phyloP scores from a whole-genome alignment of 2,329 filamentous ascomycete species.

The Penicillium hesseltinei region DNA sequence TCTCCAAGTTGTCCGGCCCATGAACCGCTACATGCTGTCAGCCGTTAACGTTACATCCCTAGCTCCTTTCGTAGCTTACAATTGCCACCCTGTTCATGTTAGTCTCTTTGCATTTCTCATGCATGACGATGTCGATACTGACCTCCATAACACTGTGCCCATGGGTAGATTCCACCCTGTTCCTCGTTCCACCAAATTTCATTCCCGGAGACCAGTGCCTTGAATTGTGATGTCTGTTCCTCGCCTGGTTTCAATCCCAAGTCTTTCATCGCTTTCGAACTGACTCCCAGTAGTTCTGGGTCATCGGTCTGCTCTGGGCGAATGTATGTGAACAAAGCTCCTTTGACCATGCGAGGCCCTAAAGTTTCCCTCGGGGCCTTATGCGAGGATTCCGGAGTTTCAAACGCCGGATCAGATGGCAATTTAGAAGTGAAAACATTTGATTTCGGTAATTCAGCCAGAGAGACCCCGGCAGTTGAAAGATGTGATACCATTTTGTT shows the following conservation, averaged over 20 bases:
- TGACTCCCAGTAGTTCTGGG: slow-evolving; percentile 78
- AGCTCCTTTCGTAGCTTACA: slow-evolving; percentile 35
- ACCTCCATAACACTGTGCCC: slow-evolving; percentile 97
- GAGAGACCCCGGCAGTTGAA: slow-evolving; percentile 34
- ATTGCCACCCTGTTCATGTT: slow-evolving; percentile 47
- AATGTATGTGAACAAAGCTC: slow-evolving; percentile 86
- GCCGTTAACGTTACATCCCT: slow-evolving; percentile 1
- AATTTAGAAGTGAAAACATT: slow-evolving; percentile 64
- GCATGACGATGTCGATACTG: slow-evolving; percentile 49
- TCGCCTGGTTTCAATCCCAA: slow-evolving; percentile 72
- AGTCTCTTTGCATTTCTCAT: not conserved
- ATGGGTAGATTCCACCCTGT: slow-evolving; percentile 83
- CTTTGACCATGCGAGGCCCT: slow-evolving; percentile 76
- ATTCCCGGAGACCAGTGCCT: slow-evolving; percentile 75
- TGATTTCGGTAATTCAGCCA: slow-evolving; percentile 60
- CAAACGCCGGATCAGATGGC: slow-evolving; percentile 73
- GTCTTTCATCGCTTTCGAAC: slow-evolving; percentile 72
- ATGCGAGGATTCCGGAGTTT: slow-evolving; percentile 79
- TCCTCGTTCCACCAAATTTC: slow-evolving; percentile 72
- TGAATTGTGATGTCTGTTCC: slow-evolving; percentile 70
- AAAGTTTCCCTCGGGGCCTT: slow-evolving; percentile 73
- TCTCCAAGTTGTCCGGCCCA: slow-evolving; percentile 97
- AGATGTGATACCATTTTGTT: slow-evolving; percentile 49
- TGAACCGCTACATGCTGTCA: slow-evolving; percentile 60
- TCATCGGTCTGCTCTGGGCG: slow-evolving; percentile 70